Conservation (phyloP, 768 basidiomycete species). For the Agaricus bisporus region DNA sequence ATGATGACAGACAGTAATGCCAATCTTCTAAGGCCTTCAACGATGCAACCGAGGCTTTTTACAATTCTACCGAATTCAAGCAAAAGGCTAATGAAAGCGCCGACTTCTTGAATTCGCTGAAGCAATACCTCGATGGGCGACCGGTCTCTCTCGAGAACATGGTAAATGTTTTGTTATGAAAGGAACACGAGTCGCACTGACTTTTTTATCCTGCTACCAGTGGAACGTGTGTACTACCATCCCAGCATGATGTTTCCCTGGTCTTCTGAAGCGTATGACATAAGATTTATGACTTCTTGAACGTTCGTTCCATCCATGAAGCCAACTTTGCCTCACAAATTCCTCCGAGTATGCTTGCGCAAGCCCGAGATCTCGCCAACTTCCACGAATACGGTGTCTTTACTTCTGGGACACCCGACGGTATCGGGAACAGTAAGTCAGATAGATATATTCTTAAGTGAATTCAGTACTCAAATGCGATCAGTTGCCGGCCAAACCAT, state of each 20-base stretch:
- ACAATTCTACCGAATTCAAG: slow-evolving; percentile 45
- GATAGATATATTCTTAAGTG: too few relatives aligned
- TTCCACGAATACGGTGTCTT: slow-evolving; percentile 73
- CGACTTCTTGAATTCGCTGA: slow-evolving; percentile 41
- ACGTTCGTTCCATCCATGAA: slow-evolving; percentile 66
- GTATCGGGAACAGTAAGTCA: slow-evolving; percentile 60
- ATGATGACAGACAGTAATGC: not conserved
- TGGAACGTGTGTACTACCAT: slow-evolving; percentile 5
- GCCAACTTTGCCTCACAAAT: slow-evolving; percentile 40
- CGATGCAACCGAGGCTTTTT: slow-evolving; percentile 43
- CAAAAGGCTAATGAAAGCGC: slow-evolving; percentile 37
- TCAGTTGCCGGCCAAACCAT: slow-evolving; percentile 65
- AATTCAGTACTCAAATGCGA: not conserved
- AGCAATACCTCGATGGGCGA: slow-evolving; percentile 48
- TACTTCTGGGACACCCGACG: slow-evolving; percentile 38
- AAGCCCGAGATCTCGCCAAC: slow-evolving; percentile 57
- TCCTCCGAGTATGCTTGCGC: slow-evolving; percentile 43
- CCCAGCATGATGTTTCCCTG: not conserved
- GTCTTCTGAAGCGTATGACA: slow-evolving; percentile 16
- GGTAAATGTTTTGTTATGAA: slow-evolving; percentile 28
- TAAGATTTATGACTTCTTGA: slow-evolving; percentile 69
- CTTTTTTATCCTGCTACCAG: not conserved
- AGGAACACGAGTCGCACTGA: not conserved
- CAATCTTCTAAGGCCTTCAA: slow-evolving; percentile 37
- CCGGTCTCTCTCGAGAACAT: slow-evolving; percentile 50